Base-by-base conservation (phyloP, 345 rosid species). In the Salix caprea region DNA sequence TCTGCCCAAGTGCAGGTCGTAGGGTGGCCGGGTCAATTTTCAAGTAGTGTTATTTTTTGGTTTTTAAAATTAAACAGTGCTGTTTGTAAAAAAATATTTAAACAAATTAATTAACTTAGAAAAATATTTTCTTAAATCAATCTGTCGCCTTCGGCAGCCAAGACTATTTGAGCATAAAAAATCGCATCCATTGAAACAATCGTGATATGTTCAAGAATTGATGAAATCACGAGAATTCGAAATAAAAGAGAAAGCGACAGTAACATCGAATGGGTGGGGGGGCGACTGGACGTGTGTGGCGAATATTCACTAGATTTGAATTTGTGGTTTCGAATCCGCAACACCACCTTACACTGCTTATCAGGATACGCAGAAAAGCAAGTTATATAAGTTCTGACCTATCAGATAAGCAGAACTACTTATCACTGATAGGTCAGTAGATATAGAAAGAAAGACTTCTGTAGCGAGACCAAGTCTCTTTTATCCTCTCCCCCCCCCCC, bases 271-370 rank as follows among this genome's bases (percentile, higher is more conserved):
- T 12, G 74, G 34, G 9, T 58, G n/a, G 16, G 80, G 90, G 90
- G 32, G 76, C 86, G 78, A 86, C 83, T 90, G 93, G 93, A 91
- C 92, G 79, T 85, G 84, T 82, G 88, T 60, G 1, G 23, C 84
- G 89, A 85, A 91, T 87, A 88, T 90, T 85, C 91, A 88, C 86
- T 80, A 73, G 82, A 89, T 90, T 90, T 91, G 84, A 90, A 86
- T 87, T 78, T 46, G 79, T 85, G 83, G 87, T 86, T 89, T 88
- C 79, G 84, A 81, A 85, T 91, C 96, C 96, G 96, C 85, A 2
- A 5, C 74, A 19, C 64, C 12, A 7, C 67, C 26, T 67, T 23
- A 2, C 24, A 32, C 24, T 37, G 4, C 83, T 26, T 78, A 76
- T 86, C 85, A 74, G 7, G 65, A 26, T 81, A 85, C 61, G 74